These are phyloP conservation scores for Fusarium subtropicale DNA, from an alignment of 2,329 filamentous ascomycete genomes.

Conservation along the genomic window DNA sequence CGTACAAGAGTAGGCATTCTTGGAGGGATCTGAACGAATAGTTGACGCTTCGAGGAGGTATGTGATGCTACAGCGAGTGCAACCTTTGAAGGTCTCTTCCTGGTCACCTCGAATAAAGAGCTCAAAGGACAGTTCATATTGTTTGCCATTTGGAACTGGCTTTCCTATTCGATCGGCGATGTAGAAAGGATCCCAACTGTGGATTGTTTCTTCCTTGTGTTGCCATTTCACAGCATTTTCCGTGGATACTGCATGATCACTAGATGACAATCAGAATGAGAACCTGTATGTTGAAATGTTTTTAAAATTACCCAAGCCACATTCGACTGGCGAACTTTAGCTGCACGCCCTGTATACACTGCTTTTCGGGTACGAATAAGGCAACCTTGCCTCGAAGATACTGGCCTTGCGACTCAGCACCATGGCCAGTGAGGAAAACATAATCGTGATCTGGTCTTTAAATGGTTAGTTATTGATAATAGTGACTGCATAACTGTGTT, in stretches of 20 bases:
- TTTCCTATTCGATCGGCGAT: background rate
- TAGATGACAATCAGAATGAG: background rate
- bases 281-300: too few relatives aligned
- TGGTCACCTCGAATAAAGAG: background rate
- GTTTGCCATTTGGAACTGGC: fast-evolving
- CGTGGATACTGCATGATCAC: background rate
- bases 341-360: background rate
- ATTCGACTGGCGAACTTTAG: conserved; percentile 9
- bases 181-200: background rate
- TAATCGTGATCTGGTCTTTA: background rate
- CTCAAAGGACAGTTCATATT: conserved; percentile 2
- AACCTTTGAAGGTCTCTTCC: conserved; percentile 12
- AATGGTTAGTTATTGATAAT: fast-evolving
- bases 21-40: fast-evolving
- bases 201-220: background rate
- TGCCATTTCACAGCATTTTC: conserved; percentile 8
- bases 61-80: background rate
- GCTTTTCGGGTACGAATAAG: background rate
- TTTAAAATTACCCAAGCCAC: conserved; percentile 17
- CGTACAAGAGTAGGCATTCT: background rate
- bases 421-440: conserved; percentile 1
- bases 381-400: conserved; percentile 1
- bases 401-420: background rate
- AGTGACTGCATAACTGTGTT: fast-evolving
- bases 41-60: conserved; percentile 8